phyloP scores from a whole-genome alignment of 1,284 basidiomycete species.

The Wolfiporia cocos region DNA sequence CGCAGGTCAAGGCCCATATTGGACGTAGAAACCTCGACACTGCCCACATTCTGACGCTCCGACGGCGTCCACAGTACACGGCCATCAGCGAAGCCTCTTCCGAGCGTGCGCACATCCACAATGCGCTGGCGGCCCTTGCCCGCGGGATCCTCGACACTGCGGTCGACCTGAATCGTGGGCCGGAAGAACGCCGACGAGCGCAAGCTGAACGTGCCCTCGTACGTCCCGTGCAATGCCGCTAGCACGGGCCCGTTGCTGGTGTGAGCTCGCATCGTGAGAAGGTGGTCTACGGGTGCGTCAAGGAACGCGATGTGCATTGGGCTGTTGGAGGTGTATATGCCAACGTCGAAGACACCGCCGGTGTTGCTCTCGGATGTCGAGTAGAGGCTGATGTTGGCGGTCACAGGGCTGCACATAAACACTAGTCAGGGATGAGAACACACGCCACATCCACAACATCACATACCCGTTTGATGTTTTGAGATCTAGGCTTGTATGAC shows the following conservation, averaged over 20 bases:
- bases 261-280: constrained; percentile 25
- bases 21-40: constrained; percentile 12
- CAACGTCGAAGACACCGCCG: constrained; percentile 27
- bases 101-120: constrained; percentile 8
- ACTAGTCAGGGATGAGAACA: too few species aligned
- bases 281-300: constrained; percentile 32
- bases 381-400: constrained; percentile 22
- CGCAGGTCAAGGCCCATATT: constrained; percentile 8
- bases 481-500: constrained; percentile 19
- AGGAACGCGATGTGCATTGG: constrained; percentile 27
- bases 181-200: constrained; percentile 19
- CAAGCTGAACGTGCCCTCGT: constrained; percentile 35
- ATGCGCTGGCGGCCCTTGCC: constrained; percentile 30
- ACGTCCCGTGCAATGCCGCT: constrained; percentile 31
- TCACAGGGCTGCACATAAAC: constrained; percentile 22
- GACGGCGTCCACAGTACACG: constrained; percentile 11
- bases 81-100: constrained; percentile 8
- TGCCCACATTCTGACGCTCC: constrained; percentile 7
- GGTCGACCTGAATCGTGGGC: constrained; percentile 16
- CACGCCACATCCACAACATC: too few species aligned
- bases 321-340: constrained; percentile 16
- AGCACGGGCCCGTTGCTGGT: constrained; percentile 26
- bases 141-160: constrained; percentile 31
- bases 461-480: constrained; percentile 34
- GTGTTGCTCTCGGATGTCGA: constrained; percentile 19